phyloP scores from a whole-genome alignment of 176 grass and related monocot species.

The Phragmites australis region DNA sequence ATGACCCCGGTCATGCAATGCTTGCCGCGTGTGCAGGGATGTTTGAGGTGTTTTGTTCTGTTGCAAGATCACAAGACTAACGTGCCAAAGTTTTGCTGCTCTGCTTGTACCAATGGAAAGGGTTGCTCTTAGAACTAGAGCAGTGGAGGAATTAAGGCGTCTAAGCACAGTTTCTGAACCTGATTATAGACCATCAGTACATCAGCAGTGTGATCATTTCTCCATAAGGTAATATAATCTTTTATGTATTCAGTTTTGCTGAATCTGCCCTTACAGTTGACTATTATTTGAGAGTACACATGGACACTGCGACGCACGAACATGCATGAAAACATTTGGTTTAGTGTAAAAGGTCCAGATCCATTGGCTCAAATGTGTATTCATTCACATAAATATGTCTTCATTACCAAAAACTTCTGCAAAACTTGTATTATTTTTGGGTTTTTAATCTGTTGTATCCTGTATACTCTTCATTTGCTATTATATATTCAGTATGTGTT shows the following conservation, averaged over 20 bases:
- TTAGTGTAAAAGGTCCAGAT: neutral
- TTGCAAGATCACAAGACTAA: conserved; percentile 24
- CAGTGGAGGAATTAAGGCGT: conserved; percentile 13
- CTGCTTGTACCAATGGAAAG: conserved; percentile 33
- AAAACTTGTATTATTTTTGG: neutral
- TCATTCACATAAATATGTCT: neutral
- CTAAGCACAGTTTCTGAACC: conserved; percentile 23
- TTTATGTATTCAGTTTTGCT: conserved; percentile 1
- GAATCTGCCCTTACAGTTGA: neutral
- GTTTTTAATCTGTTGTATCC: too few species aligned
- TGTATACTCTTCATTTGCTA: neutral
- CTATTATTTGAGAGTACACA: neutral
- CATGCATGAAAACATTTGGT: neutral
- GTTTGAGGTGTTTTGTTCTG: neutral
- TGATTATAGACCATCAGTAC: conserved; percentile 21
- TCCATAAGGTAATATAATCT: conserved; percentile 63
- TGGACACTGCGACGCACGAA: neutral
- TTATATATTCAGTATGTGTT: neutral
- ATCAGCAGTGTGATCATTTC: conserved; percentile 69
- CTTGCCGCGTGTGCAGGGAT: neutral
- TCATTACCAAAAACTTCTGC: neutral
- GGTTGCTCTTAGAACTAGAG: conserved; percentile 32
- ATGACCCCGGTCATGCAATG: neutral
- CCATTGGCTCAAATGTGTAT: neutral
- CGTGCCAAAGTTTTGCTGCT: neutral